Conservation (phyloP, 1,284 basidiomycete genomes). For the Apiotrichum siamense region DNA sequence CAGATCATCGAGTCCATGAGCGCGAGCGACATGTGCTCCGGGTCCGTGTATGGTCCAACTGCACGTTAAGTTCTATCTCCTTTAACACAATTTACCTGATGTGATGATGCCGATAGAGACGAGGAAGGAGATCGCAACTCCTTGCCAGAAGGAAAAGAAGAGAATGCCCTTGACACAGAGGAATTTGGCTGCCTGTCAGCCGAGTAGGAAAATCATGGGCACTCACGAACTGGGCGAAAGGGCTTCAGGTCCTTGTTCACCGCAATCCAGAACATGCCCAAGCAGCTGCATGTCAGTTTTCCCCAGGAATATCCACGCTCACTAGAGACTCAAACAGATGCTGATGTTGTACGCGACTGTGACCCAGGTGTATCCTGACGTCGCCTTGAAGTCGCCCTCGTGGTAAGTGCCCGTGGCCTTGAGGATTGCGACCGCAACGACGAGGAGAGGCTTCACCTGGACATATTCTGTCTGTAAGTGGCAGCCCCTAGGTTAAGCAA, state of each 20-base stretch:
- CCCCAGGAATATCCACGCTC: constrained; percentile 7
- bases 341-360: constrained; percentile 65
- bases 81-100: constrained; percentile 45
- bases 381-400: constrained; percentile 75
- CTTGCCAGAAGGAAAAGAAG: constrained; percentile 98
- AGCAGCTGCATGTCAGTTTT: constrained; percentile 64
- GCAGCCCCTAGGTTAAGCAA: constrained; percentile 23
- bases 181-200: constrained; percentile 68
- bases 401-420: constrained; percentile 83
- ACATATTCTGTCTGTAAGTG: constrained; percentile 70
- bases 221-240: constrained; percentile 59
- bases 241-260: constrained; percentile 79
- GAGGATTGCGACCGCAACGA: constrained; percentile 73
- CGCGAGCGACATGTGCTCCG: constrained; percentile 84
- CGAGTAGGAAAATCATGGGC: background rate
- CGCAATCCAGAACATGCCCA: constrained; percentile 92
- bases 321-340: constrained; percentile 50
- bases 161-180: constrained; percentile 96
- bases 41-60: constrained; percentile 80
- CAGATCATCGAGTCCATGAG: constrained; percentile 86
- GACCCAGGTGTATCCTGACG: constrained; percentile 88
- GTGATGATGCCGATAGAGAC: constrained; percentile 74
- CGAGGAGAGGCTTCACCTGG: constrained; percentile 88
- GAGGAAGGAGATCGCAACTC: constrained; percentile 75
- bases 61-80: constrained; percentile 11